These are phyloP conservation scores for Proliferodiscus dingleyae DNA, from an alignment of 2,329 filamentous ascomycete genomes.

Conservation along the genomic window DNA sequence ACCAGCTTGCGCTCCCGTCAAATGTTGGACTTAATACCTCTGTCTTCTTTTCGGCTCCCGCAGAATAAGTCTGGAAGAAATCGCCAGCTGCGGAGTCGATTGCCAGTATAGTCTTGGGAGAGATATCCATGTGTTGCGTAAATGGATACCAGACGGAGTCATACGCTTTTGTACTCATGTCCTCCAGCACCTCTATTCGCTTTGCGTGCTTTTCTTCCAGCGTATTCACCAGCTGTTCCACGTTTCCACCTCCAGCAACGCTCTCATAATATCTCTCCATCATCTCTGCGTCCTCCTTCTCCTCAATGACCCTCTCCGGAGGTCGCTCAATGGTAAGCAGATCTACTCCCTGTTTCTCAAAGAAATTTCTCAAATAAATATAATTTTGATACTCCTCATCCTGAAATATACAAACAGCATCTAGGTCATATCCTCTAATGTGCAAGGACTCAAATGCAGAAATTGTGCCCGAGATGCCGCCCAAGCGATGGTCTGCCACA, in stretches of 20 bases:
- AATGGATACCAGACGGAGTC: constrained; percentile 77
- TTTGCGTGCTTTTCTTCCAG: constrained; percentile 50
- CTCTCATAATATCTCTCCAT: constrained; percentile 62
- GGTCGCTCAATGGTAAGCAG: constrained; percentile 55
- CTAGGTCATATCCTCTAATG: constrained; percentile 74
- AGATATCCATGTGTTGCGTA: constrained; percentile 68
- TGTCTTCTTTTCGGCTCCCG: background rate
- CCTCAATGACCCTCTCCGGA: constrained; percentile 37
- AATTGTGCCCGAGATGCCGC: constrained; percentile 76
- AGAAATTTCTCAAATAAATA: constrained; percentile 63
- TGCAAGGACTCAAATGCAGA: constrained; percentile 74
- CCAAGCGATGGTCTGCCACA: constrained; percentile 69
- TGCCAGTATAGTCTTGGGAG: constrained; percentile 57
- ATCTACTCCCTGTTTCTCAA: constrained; percentile 52
- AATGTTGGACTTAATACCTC: constrained; percentile 57
- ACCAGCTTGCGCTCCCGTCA: constrained; percentile 85
- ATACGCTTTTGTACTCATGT: constrained; percentile 59
- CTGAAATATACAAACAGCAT: constrained; percentile 63
- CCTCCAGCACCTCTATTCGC: constrained; percentile 54
- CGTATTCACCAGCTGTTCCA: constrained; percentile 43
- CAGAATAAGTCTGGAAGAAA: constrained; percentile 59
- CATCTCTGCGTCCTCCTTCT: constrained; percentile 45
- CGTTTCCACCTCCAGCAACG: constrained; percentile 34
- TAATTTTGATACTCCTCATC: constrained; percentile 64
- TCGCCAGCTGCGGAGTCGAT: constrained; percentile 81